Base-by-base conservation (phyloP, 352 stramenopile genomes). In the Sclerospora graminicola region DNA sequence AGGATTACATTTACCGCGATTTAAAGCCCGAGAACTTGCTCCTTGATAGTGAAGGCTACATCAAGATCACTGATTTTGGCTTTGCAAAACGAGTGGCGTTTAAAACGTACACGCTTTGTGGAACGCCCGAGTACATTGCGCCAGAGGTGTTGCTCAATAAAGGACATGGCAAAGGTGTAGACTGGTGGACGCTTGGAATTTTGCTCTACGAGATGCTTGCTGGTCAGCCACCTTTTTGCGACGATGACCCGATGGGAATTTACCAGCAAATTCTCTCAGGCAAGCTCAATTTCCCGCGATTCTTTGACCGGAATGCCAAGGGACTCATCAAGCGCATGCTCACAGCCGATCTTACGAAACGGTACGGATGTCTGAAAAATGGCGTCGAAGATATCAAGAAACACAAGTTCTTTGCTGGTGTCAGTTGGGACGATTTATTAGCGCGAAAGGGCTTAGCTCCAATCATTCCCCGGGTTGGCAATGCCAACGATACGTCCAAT, bases 131-230 rank as follows among this genome's bases (percentile, higher is more conserved):
- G 60, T 96, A 96, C 65, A 94, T 96, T 42, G 86, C 87, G 14
- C 86, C 89, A 0, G 89, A 97, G 55, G 86, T 97, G 33, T 47
- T 93, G 53, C 66, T 91, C 9, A 91, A 91, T 74, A 91, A 91
- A 32, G 82, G 82, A 15, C 82, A 93, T 57, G 79, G 79, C 58
- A 91, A 91, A 33, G 91, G 87, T 14, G 89, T 97, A 9, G 91
- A 97, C 57, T 97, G 89, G 89, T 98, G 94, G 94, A 97, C 94
- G 11, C 63, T 98, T 30, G 94, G 94, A 32, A 97, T 98, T 40
- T 66, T 98, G 40, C 82, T 98, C n/a, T 98, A 95, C 54, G 93
- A 98, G 73, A 98, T 98, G 94, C 82, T 98, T 4, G 89, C 89
- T 16, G 94, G 94, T 8, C 90, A 97, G 63, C 94, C 94, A 14